Percentiles rank a stretch among this genome's conserved stretches.
phyloP scores from a whole-genome alignment of 2,329 filamentous ascomycete species.

The Aspergillus candidus region DNA sequence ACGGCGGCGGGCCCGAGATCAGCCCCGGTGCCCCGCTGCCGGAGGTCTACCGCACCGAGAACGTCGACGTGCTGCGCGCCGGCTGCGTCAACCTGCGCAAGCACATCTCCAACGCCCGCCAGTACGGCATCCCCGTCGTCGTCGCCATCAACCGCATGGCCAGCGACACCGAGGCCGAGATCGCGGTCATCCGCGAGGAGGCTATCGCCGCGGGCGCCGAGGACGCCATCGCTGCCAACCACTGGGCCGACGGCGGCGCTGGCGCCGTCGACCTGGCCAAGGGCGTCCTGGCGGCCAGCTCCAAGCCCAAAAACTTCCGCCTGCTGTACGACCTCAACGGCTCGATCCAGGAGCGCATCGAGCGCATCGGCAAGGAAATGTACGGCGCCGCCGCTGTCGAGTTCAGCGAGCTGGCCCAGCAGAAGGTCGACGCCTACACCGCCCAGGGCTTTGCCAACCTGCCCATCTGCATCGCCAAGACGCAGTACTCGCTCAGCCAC shows the following conservation, averaged over 20 bases:
- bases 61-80: slow-evolving; percentile 79
- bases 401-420: slow-evolving; percentile 88
- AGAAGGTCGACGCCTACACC: slow-evolving; percentile 93
- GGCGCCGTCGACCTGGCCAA: slow-evolving; percentile 85
- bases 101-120: slow-evolving; percentile 84
- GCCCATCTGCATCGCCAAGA: slow-evolving; percentile 96
- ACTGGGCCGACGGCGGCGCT: slow-evolving; percentile 92
- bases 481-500: slow-evolving; percentile 92
- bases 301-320: slow-evolving; percentile 80
- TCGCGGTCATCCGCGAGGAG: slow-evolving; percentile 82
- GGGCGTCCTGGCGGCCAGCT: slow-evolving; percentile 73
- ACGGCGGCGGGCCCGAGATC: slow-evolving; percentile 93
- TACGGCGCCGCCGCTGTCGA: slow-evolving; percentile 87
- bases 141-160: slow-evolving; percentile 97
- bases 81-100: slow-evolving; percentile 94
- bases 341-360: slow-evolving; percentile 80
- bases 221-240: slow-evolving; percentile 87
- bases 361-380: slow-evolving; percentile 85
- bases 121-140: slow-evolving; percentile 87
- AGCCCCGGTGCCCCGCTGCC: slow-evolving; percentile 77
- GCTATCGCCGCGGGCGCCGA: slow-evolving; percentile 86
- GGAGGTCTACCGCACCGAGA: slow-evolving; percentile 87
- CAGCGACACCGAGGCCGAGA: slow-evolving; percentile 88
- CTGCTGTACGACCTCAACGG: slow-evolving; percentile 78
- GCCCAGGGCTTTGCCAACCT: slow-evolving; percentile 86